These are phyloP conservation scores for Torulaspora quercuum DNA, from an alignment of 805 yeast genomes.

Conservation along the genomic window DNA sequence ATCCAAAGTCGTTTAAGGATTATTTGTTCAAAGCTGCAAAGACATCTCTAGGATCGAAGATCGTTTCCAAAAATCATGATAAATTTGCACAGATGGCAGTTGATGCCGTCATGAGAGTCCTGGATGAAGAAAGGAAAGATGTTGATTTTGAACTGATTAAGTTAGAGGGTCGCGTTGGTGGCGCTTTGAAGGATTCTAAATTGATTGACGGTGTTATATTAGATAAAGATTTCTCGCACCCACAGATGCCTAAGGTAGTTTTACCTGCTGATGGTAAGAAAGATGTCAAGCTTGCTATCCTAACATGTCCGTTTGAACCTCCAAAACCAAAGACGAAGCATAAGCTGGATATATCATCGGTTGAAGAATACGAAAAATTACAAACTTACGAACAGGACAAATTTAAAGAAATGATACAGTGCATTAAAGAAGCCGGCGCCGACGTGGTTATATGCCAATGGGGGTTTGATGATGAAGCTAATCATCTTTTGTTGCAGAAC, in stretches of 20 bases:
- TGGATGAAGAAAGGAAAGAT: slow-evolving; percentile 86
- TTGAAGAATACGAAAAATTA: slow-evolving; percentile 86
- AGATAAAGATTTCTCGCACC: slow-evolving; percentile 96
- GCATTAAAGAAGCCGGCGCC: slow-evolving; percentile 87
- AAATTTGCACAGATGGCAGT: slow-evolving; percentile 96
- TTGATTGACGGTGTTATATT: slow-evolving; percentile 87
- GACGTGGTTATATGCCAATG: slow-evolving; percentile 97
- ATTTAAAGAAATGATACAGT: slow-evolving; percentile 83
- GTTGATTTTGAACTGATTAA: slow-evolving; percentile 96
- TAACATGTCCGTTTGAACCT: slow-evolving; percentile 99
- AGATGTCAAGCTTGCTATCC: slow-evolving; percentile 85
- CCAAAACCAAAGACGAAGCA: slow-evolving; percentile 99
- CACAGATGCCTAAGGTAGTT: slow-evolving; percentile 90
- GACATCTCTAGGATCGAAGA: slow-evolving; percentile 92
- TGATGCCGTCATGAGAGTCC: slow-evolving; percentile 88
- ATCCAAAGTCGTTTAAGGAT: slow-evolving; percentile 33
- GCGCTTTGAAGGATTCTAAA: slow-evolving; percentile 79
- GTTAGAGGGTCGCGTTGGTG: slow-evolving; percentile 95
- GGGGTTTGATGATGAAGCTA: slow-evolving; percentile 99
- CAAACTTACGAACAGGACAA: slow-evolving; percentile 91
- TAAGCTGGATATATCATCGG: slow-evolving; percentile 88
- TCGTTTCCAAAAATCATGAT: slow-evolving; percentile 90
- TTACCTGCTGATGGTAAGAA: slow-evolving; percentile 34
- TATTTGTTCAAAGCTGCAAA: slow-evolving; percentile 85
- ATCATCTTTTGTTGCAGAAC: slow-evolving; percentile 83